phyloP scores from a whole-genome alignment of 78 protist genomes.

The Dictyostelium discoideum region dicty_2.7 NC_007090.3:760001-760500 shows the following conservation, averaged over 20 bases:
- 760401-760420: constrained; percentile 73
- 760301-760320: constrained; percentile 22
- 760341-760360: constrained; percentile 42
- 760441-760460: constrained; percentile 78
- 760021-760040: constrained; percentile 42
- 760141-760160: constrained; percentile 31
- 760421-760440: constrained; percentile 68
- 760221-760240: background rate
- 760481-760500: constrained; percentile 76
- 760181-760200: background rate
- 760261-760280: background rate
- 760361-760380: constrained; percentile 29
- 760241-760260: background rate
- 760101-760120: constrained; percentile 45
- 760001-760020: constrained; percentile 5
- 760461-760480: constrained; percentile 71
- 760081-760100: constrained; percentile 38
- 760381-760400: constrained; percentile 57
- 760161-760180: background rate
- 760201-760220: too few species aligned
- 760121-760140: constrained; percentile 44
- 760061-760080: constrained; percentile 27
- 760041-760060: background rate
- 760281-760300: background rate
- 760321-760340: constrained; percentile 54